These are phyloP conservation scores for Nicotiana tabacum DNA, from an alignment of 257 asterid genomes.

Conservation along the genomic window DNA sequence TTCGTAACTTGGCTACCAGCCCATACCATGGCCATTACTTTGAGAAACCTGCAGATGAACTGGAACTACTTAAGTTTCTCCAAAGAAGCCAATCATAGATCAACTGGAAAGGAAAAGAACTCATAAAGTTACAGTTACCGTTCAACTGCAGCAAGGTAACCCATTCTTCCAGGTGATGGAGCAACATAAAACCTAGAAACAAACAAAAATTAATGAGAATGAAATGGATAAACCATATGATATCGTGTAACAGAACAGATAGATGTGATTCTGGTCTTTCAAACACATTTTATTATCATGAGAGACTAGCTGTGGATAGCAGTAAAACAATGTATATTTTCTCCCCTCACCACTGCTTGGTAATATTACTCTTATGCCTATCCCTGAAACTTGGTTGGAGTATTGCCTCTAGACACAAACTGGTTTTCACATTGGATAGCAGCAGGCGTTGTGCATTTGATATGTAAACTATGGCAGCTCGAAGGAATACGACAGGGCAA, in stretches of 20 bases:
- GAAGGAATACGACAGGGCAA: background rate
- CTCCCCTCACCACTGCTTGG: background rate
- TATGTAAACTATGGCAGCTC: background rate
- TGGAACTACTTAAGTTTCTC: conserved; percentile 11
- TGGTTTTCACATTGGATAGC: background rate
- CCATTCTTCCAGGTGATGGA: conserved; percentile 87
- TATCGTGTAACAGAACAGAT: background rate
- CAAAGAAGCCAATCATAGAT: background rate
- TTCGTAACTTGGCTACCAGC: conserved; percentile 99
- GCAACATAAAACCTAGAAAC: conserved; percentile 65
- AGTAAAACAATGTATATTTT: background rate
- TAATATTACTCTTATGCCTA: background rate
- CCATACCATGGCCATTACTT: conserved; percentile 96
- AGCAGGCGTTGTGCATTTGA: background rate
- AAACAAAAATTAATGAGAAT: conserved; percentile 5
- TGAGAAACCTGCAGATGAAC: conserved; percentile 63
- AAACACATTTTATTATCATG: background rate
- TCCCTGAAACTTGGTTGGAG: background rate
- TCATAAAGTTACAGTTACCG: conserved; percentile 33
- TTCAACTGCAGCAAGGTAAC: conserved; percentile 70
- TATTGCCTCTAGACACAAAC: background rate
- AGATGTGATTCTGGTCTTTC: background rate
- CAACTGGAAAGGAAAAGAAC: background rate
- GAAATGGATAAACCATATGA: background rate
- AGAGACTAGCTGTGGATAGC: background rate